phyloP scores from a whole-genome alignment of 306 rosid species.

The Gastrolobium villosum region DNA sequence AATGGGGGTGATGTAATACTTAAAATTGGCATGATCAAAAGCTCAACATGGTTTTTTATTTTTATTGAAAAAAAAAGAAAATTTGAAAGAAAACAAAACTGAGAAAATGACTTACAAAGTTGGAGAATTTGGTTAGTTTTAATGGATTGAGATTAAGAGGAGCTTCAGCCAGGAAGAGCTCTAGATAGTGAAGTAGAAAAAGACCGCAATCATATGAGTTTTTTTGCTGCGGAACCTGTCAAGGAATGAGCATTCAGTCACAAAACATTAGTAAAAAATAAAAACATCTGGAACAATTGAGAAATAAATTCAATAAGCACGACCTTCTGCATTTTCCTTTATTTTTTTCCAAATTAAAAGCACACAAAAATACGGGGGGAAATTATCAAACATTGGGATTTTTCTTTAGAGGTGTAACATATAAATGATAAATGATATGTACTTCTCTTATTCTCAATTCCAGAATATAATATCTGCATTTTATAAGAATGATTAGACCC shows the following conservation, averaged over 20 bases:
- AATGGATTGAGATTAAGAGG: conserved; percentile 77
- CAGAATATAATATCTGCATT: neutral
- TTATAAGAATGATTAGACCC: too few relatives aligned
- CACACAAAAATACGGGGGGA: neutral
- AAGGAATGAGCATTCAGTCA: conserved; percentile 28
- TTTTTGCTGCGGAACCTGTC: conserved; percentile 86
- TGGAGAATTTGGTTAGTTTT: conserved; percentile 62
- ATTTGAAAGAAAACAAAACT: neutral
- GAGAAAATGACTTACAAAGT: conserved; percentile 70
- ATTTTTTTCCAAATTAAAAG: conserved; percentile 27
- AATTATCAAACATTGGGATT: neutral
- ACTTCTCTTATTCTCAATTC: neutral
- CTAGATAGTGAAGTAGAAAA: conserved; percentile 84
- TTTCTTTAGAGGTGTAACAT: neutral
- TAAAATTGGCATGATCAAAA: conserved; percentile 12
- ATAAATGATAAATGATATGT: conserved; percentile 5
- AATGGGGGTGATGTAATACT: neutral
- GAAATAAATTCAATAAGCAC: conserved; percentile 2
- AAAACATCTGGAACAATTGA: conserved; percentile 8
- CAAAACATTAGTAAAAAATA: conserved; percentile 27
- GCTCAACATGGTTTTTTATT: neutral
- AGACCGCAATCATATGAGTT: conserved; percentile 85
- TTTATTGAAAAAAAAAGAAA: neutral
- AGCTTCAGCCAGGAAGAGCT: conserved; percentile 74
- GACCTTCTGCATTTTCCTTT: neutral